Evolutionary conservation across 225 moss, liverwort and hornwort species (phyloP), one percentile per base, ranked within the genome.

Genomic region (Marchantia polymorpha): DNA sequence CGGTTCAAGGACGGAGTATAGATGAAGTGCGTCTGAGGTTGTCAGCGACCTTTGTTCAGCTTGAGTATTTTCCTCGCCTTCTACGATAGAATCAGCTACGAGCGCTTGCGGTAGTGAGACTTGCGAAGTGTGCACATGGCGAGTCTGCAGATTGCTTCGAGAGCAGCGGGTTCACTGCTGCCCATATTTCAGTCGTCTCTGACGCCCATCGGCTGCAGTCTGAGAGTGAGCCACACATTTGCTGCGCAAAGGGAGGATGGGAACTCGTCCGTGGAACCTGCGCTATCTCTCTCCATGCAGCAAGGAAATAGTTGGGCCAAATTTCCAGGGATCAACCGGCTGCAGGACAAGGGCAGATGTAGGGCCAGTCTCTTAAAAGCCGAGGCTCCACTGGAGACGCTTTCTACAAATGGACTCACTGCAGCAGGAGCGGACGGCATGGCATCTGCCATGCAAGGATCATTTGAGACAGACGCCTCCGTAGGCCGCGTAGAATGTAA

Each of bases 401-500:
- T 53, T 7, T 25, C 66, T 7, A 50, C 79, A 6, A 76, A 12
- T 20, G 67, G 74, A 79, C 54, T 51, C 4, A 52, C 66, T 16
- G 8, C 25, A 12, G 22, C 64, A 0, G 64, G 13, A 51, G 23
- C 3, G 9, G 76, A 72, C 31, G 30, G 61, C 61, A 22, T 54
- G 23, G 51, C 23, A 8, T 15, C 64, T 27, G 30, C 48, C 6
- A 7, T 66, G 64, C 53, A 69, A 64, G 81, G 72, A 17, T 80
- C 82, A n/a, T 91, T 86, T 12, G 87, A 87, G 76, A 77, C 86
- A 0, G 75, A 83, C 19, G 91, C 83, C 17, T 79, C 78, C 7
- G 82, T 84, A 22, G 89, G 84, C 23, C 82, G 81, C 9, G 75
- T 87, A 22, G 91, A 89, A 74, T 91, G 91, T 76, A 81, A 63